Base-by-base conservation (phyloP, 129 eudicot genomes). In the Kitagawia praeruptora region DNA sequence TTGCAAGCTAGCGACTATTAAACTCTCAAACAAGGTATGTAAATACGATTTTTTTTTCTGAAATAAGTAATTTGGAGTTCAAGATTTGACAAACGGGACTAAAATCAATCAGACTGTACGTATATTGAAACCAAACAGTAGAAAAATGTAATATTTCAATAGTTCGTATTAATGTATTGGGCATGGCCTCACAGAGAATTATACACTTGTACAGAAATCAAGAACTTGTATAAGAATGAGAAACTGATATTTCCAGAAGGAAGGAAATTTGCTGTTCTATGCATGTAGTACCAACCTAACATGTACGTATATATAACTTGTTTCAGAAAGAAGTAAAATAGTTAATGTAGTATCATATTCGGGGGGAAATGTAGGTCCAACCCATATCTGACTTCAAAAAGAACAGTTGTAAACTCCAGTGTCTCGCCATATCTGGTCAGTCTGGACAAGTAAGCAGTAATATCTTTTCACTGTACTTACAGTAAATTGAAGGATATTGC, bases 321-420 rank as follows among this genome's bases (percentile, higher is more conserved):
- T 11, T 46, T 46, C 3, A 11, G 12, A 73, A 13, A 73, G n/a
- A 21, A 38, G 2, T 40, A 7, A 3, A 18, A 6, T 1, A 18
- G 5, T 2, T 19, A 25, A 23, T n/a, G 2, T 41, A 21, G 18
- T 40, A 45, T 74, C 27, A 11, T 74, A 74, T 44, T 42, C 37
- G 18, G 28, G 77, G 6, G n/a, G 58, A 46, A 74, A 42, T 45
- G 58, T 74, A 44, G 39, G 77, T 74, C 37, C 77, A 5, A 9
- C 39, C 77, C 58, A 74, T 74, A 45, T 46, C 56, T 74, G 42
- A 49, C 41, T 25, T 44, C 25, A 44, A 39, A 45, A 25, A 19
- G 7, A 28, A 46, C 40, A 45, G 77, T 46, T 27, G 41, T 27
- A 15, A 46, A 74, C 77, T 74, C 77, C 58, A 74, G 51, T 74